Percentiles rank a stretch among this genome's conserved stretches.
Conservation (phyloP, 169 alveolate genomes). For the Amoebophrya sp. region DNA sequence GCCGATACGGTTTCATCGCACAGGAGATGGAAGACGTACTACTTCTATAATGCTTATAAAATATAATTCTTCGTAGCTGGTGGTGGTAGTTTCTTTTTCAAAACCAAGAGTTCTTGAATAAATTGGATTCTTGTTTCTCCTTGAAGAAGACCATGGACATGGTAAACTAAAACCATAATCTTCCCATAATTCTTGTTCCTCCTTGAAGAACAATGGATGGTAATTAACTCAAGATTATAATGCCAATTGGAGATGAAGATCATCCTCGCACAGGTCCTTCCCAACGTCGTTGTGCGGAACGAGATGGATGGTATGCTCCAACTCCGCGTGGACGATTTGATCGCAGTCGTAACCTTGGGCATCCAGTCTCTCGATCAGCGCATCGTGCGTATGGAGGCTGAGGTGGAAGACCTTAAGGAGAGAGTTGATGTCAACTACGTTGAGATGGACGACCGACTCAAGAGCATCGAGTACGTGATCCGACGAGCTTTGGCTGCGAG, state of each 20-base stretch:
- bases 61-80: too few relatives aligned
- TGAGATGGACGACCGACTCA: not conserved
- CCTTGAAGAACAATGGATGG: too few relatives aligned
- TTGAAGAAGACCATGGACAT: too few relatives aligned
- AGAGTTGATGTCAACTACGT: not conserved
- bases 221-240: too few relatives aligned
- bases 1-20: slow-evolving; percentile 27
- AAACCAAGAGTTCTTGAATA: too few relatives aligned
- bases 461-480: not conserved
- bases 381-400: not conserved
- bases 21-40: slow-evolving; percentile 25
- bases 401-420: not conserved
- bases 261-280: too few relatives aligned
- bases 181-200: too few relatives aligned
- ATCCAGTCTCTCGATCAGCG: not conserved
- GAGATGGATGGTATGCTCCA: not conserved
- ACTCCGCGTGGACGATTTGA: slow-evolving; percentile 16
- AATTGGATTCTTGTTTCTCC: too few relatives aligned
- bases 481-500: not conserved
- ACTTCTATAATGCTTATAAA: too few relatives aligned
- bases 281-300: not conserved
- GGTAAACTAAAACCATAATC: too few relatives aligned
- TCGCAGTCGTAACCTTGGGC: not conserved
- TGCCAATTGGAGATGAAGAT: too few relatives aligned
- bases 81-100: too few relatives aligned